phyloP scores from a whole-genome alignment of 352 stramenopile genomes.

The Globisporangium uncinulatum region DNA sequence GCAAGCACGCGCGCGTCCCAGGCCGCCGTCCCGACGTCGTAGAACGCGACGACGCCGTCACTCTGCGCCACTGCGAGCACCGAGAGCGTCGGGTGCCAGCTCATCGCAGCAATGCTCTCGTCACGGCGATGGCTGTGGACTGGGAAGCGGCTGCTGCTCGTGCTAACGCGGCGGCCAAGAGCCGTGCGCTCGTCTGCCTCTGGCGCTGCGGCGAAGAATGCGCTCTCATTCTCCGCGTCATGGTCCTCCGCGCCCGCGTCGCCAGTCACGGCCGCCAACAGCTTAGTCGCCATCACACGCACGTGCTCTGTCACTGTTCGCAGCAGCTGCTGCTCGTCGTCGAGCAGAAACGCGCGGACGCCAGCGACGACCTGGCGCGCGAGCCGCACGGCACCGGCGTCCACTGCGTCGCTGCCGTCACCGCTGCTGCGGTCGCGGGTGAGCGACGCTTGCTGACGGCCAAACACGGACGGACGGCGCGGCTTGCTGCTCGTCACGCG shows the following conservation, averaged over 20 bases:
- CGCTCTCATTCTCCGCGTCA: slow-evolving; percentile 14
- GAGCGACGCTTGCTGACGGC: slow-evolving; percentile 43
- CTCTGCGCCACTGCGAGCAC: slow-evolving; percentile 66
- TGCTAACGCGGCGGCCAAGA: slow-evolving; percentile 2
- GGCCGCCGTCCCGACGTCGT: slow-evolving; percentile 39
- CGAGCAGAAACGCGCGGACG: slow-evolving; percentile 39
- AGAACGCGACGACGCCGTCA: slow-evolving; percentile 64
- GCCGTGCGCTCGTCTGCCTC: background rate
- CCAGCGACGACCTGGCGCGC: slow-evolving; percentile 23
- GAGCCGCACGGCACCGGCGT: slow-evolving; percentile 35
- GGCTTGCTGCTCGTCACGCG: slow-evolving; percentile 45
- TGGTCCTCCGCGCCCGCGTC: slow-evolving; percentile 23
- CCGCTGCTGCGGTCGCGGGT: slow-evolving; percentile 38
- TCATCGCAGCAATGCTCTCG: slow-evolving; percentile 50
- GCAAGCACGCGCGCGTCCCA: slow-evolving; percentile 66
- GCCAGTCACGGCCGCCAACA: slow-evolving; percentile 20
- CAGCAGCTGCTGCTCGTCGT: slow-evolving; percentile 57
- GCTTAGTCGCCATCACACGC: slow-evolving; percentile 8
- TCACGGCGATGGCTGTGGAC: slow-evolving; percentile 3
- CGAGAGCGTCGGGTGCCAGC: slow-evolving; percentile 50
- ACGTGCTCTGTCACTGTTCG: slow-evolving; percentile 23
- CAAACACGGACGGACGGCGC: slow-evolving; percentile 35
- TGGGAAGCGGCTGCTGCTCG: slow-evolving; percentile 8
- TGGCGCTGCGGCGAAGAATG: background rate
- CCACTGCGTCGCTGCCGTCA: slow-evolving; percentile 29